These are phyloP conservation scores for Sarcocystis neurona DNA, from an alignment of 169 alveolate genomes.

Conservation along the genomic window DNA sequence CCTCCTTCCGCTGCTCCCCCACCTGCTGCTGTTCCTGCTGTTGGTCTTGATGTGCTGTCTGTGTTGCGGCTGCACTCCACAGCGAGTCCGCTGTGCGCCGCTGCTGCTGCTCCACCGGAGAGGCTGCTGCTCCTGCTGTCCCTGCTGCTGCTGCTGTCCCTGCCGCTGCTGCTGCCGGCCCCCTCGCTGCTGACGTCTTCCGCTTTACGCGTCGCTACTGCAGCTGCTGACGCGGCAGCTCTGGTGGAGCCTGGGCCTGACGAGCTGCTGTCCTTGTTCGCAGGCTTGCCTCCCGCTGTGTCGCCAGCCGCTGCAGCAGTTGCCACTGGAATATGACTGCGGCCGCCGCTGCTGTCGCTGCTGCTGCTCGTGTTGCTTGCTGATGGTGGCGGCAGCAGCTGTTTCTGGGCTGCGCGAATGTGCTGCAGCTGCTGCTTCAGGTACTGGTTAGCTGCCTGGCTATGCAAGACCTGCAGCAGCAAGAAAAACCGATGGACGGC, in stretches of 20 bases:
- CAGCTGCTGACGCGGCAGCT: no score
- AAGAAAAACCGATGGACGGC: constrained; percentile 53
- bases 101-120: no score
- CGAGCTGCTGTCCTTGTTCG: no score
- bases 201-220: background rate
- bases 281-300: no score
- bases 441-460: constrained; percentile 49
- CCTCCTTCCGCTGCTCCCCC: background rate
- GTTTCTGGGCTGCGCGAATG: constrained; percentile 26
- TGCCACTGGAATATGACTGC: background rate
- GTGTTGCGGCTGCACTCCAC: constrained; percentile 39
- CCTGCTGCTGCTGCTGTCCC: background rate
- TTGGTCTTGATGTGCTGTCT: constrained; percentile 1
- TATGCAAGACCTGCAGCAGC: constrained; percentile 42
- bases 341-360: no score
- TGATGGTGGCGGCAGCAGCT: constrained; percentile 42
- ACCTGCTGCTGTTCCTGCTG: constrained; percentile 43
- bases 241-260: no score
- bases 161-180: background rate
- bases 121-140: constrained; percentile 57
- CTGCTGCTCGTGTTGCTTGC: no score
- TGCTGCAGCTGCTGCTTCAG: constrained; percentile 49
- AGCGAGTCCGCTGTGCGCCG: no score
- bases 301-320: background rate
- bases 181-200: background rate